Conservation (phyloP, 495 filamentous ascomycete genomes). For the Hypoxylon crocopeplum region DNA sequence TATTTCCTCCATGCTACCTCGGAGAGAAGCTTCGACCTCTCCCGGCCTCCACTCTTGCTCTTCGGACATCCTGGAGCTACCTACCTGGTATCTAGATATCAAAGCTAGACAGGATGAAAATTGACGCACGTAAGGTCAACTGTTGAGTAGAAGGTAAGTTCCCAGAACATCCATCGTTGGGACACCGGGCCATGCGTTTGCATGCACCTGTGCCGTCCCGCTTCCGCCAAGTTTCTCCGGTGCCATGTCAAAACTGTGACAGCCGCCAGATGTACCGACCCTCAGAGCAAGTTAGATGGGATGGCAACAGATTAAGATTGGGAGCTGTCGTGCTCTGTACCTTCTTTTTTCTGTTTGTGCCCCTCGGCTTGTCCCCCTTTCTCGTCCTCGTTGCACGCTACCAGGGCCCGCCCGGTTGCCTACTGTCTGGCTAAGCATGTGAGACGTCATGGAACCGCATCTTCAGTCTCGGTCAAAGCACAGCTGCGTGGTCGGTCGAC, state of each 20-base stretch:
- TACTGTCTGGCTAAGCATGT: constrained; percentile 22
- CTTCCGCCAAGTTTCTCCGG: constrained; percentile 21
- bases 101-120: constrained; percentile 2
- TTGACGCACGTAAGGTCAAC: background rate
- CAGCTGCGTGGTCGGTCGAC: background rate
- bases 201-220: constrained; percentile 28
- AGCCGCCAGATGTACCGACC: constrained; percentile 30
- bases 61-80: background rate
- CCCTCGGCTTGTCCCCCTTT: constrained; percentile 26
- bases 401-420: constrained; percentile 29
- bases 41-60: too few species aligned
- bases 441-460: constrained; percentile 31
- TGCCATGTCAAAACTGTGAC: constrained; percentile 32
- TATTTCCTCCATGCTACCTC: background rate
- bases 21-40: too few species aligned
- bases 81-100: background rate
- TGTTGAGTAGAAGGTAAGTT: too few species aligned
- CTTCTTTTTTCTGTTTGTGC: constrained; percentile 31
- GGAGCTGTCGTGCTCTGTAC: constrained; percentile 21
- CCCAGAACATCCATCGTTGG: too few species aligned
- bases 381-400: constrained; percentile 21
- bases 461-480: constrained; percentile 15
- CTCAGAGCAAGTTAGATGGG: background rate
- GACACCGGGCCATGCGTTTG: constrained; percentile 37
- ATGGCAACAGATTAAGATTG: constrained; percentile 14